phyloP scores from a whole-genome alignment of 257 asterid species.

The Rubia yunnanensis region DNA sequence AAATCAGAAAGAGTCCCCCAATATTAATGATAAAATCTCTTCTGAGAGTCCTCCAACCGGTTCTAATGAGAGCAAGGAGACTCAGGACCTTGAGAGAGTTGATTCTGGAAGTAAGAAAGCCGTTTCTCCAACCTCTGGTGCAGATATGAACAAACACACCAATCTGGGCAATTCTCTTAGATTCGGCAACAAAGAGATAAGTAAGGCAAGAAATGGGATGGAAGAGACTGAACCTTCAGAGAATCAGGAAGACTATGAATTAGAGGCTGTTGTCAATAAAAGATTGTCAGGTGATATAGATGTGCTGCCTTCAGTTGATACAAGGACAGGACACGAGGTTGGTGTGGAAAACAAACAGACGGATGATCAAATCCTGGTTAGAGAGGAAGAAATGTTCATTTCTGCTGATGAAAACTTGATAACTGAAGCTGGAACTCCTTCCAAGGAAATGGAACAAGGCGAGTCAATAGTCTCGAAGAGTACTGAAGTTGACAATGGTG shows the following conservation, averaged over 20 bases:
- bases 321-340: constrained; percentile 9
- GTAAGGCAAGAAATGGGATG: constrained; percentile 17
- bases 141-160: constrained; percentile 5
- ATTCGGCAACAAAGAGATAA: constrained; percentile 7
- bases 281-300: constrained; percentile 19
- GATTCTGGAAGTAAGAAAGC: constrained; percentile 20
- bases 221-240: constrained; percentile 45
- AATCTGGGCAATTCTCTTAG: constrained; percentile 5
- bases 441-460: constrained; percentile 19
- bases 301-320: constrained; percentile 18
- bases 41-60: constrained; percentile 14
- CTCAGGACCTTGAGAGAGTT: constrained; percentile 14
- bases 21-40: constrained; percentile 23
- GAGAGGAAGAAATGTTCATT: constrained; percentile 18
- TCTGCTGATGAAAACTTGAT: constrained; percentile 16
- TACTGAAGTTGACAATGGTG: constrained; percentile 27
- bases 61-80: constrained; percentile 19
- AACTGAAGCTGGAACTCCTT: constrained; percentile 22
- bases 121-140: constrained; percentile 17
- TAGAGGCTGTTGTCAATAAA: constrained; percentile 9
- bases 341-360: constrained; percentile 20
- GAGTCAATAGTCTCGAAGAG: constrained; percentile 22
- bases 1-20: constrained; percentile 36
- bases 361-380: constrained; percentile 1
- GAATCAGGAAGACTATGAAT: constrained; percentile 18